Percentiles rank a stretch among this genome's conserved stretches.
Conservation (phyloP, 495 filamentous ascomycete species). For the Massariosphaeria phaeospora region DNA sequence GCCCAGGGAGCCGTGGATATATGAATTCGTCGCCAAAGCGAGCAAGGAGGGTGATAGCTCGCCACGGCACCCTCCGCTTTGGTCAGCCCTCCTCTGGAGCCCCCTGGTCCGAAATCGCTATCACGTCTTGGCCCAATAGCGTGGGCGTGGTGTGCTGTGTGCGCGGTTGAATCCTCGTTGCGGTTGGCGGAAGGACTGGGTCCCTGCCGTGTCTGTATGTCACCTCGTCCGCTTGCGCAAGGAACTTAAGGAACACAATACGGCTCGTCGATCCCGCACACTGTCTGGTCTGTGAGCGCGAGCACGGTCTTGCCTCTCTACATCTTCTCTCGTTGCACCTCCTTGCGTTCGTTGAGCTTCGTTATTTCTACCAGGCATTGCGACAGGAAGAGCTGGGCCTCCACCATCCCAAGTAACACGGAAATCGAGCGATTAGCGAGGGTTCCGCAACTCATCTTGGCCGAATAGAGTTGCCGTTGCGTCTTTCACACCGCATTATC, state of each 20-base stretch:
- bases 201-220: conserved; percentile 22
- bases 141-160: conserved; percentile 15
- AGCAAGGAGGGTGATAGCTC: conserved; percentile 7
- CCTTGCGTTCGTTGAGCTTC: conserved; percentile 8
- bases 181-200: conserved; percentile 17
- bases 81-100: not conserved
- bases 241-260: conserved; percentile 29
- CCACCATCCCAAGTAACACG: conserved; percentile 17
- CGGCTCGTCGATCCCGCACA: conserved; percentile 11
- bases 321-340: conserved; percentile 2
- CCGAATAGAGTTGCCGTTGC: conserved; percentile 20
- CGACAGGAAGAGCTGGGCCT: conserved; percentile 21
- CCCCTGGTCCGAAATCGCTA: conserved; percentile 19
- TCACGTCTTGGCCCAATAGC: conserved; percentile 36
- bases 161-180: conserved; percentile 27
- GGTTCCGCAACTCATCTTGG: not conserved
- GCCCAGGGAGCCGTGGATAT: conserved; percentile 7
- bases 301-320: not conserved
- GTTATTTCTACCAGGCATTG: not conserved
- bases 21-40: conserved; percentile 6
- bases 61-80: conserved; percentile 1
- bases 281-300: conserved; percentile 1
- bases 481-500: conserved; percentile 28
- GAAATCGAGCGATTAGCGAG: conserved; percentile 23
- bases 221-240: conserved; percentile 16